Evolutionary conservation across 2,329 filamentous ascomycete species (phyloP).

Genomic region (Pseudogymnoascus sp.): DNA sequence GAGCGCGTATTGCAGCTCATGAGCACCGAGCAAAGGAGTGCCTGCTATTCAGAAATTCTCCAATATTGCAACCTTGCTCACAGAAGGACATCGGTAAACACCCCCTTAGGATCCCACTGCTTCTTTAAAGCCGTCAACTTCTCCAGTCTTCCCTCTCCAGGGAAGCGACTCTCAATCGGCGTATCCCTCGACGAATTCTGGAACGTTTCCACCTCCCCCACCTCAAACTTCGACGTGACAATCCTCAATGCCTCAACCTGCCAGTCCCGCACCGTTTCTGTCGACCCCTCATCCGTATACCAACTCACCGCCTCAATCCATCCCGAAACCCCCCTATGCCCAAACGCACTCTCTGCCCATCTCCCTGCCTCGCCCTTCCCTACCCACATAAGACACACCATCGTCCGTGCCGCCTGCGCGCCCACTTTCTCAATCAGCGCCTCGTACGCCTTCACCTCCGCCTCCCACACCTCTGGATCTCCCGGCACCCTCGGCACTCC

Average conservation of each 20-base stretch:
- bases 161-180: conserved; percentile 18
- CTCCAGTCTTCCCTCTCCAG: conserved; percentile 17
- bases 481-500: not conserved
- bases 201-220: conserved; percentile 15
- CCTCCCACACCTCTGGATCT: not conserved
- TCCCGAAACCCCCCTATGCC: not conserved
- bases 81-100: conserved; percentile 16
- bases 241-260: not conserved
- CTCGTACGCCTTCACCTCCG: not conserved
- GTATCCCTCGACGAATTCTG: conserved; percentile 17
- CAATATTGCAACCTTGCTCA: not conserved
- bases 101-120: conserved; percentile 24
- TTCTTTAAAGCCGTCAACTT: conserved; percentile 24
- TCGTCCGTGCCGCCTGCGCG: not conserved
- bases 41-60: not conserved
- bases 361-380: conserved; percentile 16
- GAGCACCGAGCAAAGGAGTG: not conserved
- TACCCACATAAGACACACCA: conserved; percentile 12
- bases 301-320: conserved; percentile 10
- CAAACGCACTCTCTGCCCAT: not conserved
- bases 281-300: not conserved
- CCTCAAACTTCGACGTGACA: conserved; percentile 14
- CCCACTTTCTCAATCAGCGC: conserved; percentile 13
- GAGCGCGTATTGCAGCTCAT: too few species aligned
- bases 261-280: not conserved